Conservation (phyloP, 257 asterid species). For the Parsonsia alboflavescens region DNA sequence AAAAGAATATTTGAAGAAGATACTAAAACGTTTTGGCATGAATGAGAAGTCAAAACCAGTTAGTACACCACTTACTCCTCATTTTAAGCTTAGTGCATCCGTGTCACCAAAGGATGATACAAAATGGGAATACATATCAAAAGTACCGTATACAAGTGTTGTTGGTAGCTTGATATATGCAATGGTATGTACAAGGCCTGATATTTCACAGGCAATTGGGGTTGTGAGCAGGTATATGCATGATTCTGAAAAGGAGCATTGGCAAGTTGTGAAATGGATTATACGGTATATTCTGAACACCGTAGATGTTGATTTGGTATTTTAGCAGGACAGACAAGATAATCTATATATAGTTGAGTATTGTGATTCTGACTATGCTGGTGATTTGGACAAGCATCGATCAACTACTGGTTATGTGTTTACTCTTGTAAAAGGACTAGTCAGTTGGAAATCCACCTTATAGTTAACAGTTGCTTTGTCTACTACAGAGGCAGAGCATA, state of each 20-base stretch:
- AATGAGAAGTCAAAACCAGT: background rate
- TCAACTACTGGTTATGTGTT: background rate
- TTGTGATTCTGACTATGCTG: background rate
- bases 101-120: too few species aligned
- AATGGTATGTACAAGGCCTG: too few species aligned
- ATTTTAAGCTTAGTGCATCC: background rate
- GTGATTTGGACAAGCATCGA: background rate
- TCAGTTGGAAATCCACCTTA: background rate
- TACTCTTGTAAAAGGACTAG: background rate
- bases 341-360: background rate
- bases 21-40: too few species aligned
- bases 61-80: background rate
- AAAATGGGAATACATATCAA: too few species aligned
- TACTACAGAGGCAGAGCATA: background rate
- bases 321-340: background rate
- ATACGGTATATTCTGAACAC: too few species aligned
- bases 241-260: too few species aligned
- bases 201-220: too few species aligned
- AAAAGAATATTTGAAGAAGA: too few species aligned
- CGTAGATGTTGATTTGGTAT: background rate
- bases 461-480: background rate
- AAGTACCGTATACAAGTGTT: too few species aligned
- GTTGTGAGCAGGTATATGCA: too few species aligned
- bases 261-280: too few species aligned
- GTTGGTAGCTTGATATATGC: too few species aligned